Percentiles rank a stretch among this genome's conserved stretches.
These are phyloP conservation scores for Cephalotrichum gorgonifer DNA, from an alignment of 2,329 filamentous ascomycete species.

Conservation along the genomic window DNA sequence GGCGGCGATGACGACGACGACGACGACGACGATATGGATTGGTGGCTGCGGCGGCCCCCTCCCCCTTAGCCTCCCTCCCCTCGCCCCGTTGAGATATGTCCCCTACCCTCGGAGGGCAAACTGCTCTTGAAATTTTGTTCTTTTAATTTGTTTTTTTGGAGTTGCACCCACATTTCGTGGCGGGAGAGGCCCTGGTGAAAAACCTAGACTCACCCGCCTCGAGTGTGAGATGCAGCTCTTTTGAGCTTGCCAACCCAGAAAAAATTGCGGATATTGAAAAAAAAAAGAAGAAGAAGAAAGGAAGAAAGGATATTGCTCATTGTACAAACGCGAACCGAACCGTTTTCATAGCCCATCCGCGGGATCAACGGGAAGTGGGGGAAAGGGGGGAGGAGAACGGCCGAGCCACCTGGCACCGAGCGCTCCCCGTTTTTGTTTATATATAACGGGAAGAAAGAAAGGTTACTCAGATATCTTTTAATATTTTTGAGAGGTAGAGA, in stretches of 20 bases:
- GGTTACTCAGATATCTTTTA: no score
- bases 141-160: not conserved
- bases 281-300: not conserved
- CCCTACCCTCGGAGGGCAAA: not conserved
- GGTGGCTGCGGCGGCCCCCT: slow-evolving; percentile 52
- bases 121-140: not conserved
- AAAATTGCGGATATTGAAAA: not conserved
- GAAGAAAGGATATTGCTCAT: no score
- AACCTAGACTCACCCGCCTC: no score
- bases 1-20: slow-evolving; percentile 54
- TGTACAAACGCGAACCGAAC: not conserved
- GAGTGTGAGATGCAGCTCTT: no score
- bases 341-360: not conserved
- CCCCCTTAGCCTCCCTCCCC: slow-evolving; percentile 18
- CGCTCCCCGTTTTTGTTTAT: not conserved
- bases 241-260: no score
- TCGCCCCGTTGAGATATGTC: not conserved
- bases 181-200: not conserved
- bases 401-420: no score
- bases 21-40: slow-evolving; percentile 36
- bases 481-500: not conserved
- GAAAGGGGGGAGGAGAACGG: not conserved
- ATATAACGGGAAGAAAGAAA: not conserved
- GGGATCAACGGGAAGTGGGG: not conserved
- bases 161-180: no score